These are phyloP conservation scores for Metschnikowia shivogae DNA, from an alignment of 805 yeast species.

Conservation along the genomic window DNA sequence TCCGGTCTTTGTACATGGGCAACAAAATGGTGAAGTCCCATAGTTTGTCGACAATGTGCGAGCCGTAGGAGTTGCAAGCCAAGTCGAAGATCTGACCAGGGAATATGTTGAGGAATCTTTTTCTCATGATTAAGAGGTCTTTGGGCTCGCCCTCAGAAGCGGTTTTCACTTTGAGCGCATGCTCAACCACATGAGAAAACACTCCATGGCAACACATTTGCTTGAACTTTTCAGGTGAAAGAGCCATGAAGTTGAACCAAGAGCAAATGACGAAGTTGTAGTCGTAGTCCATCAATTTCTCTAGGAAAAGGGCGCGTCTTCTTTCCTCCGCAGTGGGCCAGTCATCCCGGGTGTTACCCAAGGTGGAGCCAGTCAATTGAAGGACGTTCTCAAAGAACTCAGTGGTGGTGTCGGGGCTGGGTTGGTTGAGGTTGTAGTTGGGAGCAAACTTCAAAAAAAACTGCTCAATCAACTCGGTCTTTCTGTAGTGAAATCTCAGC, in stretches of 20 bases:
- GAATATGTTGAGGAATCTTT: constrained; percentile 64
- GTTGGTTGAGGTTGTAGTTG: constrained; percentile 25
- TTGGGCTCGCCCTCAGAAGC: constrained; percentile 41
- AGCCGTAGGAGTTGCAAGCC: constrained; percentile 83
- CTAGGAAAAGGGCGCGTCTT: constrained; percentile 70
- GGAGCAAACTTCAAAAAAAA: constrained; percentile 41
- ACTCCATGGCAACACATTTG: constrained; percentile 88
- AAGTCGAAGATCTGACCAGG: constrained; percentile 52
- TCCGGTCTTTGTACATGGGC: constrained; percentile 80
- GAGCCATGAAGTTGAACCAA: constrained; percentile 54
- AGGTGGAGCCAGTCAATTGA: constrained; percentile 61
- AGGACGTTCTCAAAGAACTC: constrained; percentile 67
- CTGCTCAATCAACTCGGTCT: constrained; percentile 53
- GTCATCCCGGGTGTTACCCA: constrained; percentile 78
- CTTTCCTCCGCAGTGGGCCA: constrained; percentile 93
- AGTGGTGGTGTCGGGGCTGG: constrained; percentile 31
- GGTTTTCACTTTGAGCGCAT: constrained; percentile 44
- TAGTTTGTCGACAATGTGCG: constrained; percentile 80
- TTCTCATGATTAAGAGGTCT: constrained; percentile 51
- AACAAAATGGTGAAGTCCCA: constrained; percentile 77
- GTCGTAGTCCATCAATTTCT: constrained; percentile 68
- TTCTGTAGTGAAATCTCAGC: constrained; percentile 52
- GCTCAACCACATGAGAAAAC: constrained; percentile 83
- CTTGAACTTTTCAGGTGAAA: constrained; percentile 57
- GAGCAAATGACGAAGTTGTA: constrained; percentile 52